A percentile compares a stretch with the other conserved stretches of the same genome.
These are phyloP conservation scores for Amanita phalloides DNA, from an alignment of 768 basidiomycete genomes.

Conservation along the genomic window DNA sequence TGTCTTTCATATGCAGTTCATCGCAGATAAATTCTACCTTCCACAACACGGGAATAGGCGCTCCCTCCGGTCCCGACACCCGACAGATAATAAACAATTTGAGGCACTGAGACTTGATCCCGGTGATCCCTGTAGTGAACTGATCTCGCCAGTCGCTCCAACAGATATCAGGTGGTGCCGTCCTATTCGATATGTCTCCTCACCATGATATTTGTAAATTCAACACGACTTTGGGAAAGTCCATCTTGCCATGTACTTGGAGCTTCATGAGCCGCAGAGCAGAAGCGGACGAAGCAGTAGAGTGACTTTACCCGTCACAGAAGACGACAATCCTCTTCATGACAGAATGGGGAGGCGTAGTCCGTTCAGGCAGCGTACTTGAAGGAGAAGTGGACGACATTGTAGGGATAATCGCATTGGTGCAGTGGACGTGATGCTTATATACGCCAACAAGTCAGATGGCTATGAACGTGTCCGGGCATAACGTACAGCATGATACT, in stretches of 20 bases:
- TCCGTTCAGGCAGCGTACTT: not conserved
- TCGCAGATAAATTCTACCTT: constrained; percentile 24
- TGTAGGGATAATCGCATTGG: not conserved
- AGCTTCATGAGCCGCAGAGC: not conserved
- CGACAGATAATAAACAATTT: constrained; percentile 55
- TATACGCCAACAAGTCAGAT: not conserved
- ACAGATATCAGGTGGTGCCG: not conserved
- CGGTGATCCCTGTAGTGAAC: constrained; percentile 40
- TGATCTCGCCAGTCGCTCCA: constrained; percentile 42
- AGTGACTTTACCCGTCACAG: constrained; percentile 54
- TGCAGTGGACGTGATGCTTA: not conserved
- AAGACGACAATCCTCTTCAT: constrained; percentile 61
- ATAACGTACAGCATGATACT: not conserved
- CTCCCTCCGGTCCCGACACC: constrained; percentile 50
- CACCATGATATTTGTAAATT: constrained; percentile 49
- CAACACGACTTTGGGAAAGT: constrained; percentile 29
- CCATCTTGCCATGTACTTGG: constrained; percentile 69
- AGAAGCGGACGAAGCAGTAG: not conserved
- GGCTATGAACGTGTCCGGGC: not conserved
- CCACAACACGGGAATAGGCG: constrained; percentile 47
- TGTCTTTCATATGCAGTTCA: not conserved
- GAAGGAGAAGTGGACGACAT: not conserved
- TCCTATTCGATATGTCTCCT: constrained; percentile 9
- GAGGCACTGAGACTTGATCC: constrained; percentile 32
- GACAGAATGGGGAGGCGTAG: constrained; percentile 7